Percentiles rank a stretch among this genome's conserved stretches.
Evolutionary conservation across 345 rosid species (phyloP).

Genomic region (Clausena lansium): DNA sequence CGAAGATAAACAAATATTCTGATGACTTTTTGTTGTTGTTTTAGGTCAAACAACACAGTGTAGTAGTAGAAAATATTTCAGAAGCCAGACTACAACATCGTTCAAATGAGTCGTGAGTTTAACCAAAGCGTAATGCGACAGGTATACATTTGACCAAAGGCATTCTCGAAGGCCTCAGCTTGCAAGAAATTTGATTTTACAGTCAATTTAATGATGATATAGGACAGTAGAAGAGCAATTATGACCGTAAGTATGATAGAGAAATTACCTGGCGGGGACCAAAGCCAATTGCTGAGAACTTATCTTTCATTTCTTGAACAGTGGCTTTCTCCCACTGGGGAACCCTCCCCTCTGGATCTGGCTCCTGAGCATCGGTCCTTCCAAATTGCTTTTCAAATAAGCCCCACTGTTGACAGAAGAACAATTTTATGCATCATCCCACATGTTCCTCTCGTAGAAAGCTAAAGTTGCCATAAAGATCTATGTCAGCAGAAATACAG

Average conservation of each 20-base stretch:
- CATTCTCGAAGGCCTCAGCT: not conserved
- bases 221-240: not conserved
- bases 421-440: not conserved
- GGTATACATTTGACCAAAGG: not conserved
- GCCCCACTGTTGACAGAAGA: slow-evolving; percentile 61
- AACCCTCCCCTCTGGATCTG: slow-evolving; percentile 86
- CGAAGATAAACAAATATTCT: not conserved
- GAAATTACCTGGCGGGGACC: slow-evolving; percentile 89
- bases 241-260: not conserved
- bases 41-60: not conserved
- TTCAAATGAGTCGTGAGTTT: not conserved
- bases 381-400: slow-evolving; percentile 87
- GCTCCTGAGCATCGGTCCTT: slow-evolving; percentile 59
- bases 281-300: slow-evolving; percentile 70
- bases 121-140: not conserved
- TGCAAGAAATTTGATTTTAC: not conserved
- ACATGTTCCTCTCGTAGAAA: not conserved
- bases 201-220: not conserved
- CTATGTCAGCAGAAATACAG: not conserved
- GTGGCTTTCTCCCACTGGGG: slow-evolving; percentile 78
- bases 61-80: not conserved
- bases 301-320: slow-evolving; percentile 89
- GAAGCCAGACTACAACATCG: not conserved
- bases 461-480: not conserved
- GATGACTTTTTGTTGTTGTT: not conserved